These are phyloP conservation scores for Microbotryum scabiosae DNA, from an alignment of 1,284 basidiomycete species.

Conservation along the genomic window DNA sequence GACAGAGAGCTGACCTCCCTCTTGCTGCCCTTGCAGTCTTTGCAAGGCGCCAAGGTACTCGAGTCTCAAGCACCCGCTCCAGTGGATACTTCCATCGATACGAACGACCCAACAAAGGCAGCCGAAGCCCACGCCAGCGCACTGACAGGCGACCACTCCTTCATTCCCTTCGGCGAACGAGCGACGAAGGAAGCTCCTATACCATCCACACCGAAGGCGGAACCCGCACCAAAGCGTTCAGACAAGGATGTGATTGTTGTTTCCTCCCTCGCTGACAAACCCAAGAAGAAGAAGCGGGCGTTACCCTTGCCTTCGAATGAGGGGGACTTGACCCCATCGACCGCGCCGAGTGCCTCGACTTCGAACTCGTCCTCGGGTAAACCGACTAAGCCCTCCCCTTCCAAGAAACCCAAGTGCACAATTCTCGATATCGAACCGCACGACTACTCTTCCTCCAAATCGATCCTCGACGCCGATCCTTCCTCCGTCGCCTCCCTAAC, in stretches of 20 bases:
- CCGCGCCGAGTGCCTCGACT: background rate
- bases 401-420: conserved; percentile 25
- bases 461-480: conserved; percentile 58
- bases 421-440: conserved; percentile 47
- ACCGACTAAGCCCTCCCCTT: conserved; percentile 13
- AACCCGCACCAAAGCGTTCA: conserved; percentile 1
- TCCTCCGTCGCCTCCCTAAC: background rate
- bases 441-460: conserved; percentile 64
- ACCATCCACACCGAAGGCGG: conserved; percentile 1
- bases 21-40: background rate
- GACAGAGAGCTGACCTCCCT: background rate
- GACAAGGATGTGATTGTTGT: conserved; percentile 57
- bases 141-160: conserved; percentile 20
- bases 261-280: conserved; percentile 48
- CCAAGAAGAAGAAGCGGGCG: conserved; percentile 53
- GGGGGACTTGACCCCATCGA: background rate
- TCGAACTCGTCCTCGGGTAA: background rate
- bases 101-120: background rate
- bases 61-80: no score
- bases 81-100: no score
- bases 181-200: conserved; percentile 31
- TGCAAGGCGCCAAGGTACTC: background rate
- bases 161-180: conserved; percentile 26
- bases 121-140: background rate
- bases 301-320: conserved; percentile 40